phyloP scores from a whole-genome alignment of 2,329 filamentous ascomycete genomes.

The Apiospora hydei region DNA sequence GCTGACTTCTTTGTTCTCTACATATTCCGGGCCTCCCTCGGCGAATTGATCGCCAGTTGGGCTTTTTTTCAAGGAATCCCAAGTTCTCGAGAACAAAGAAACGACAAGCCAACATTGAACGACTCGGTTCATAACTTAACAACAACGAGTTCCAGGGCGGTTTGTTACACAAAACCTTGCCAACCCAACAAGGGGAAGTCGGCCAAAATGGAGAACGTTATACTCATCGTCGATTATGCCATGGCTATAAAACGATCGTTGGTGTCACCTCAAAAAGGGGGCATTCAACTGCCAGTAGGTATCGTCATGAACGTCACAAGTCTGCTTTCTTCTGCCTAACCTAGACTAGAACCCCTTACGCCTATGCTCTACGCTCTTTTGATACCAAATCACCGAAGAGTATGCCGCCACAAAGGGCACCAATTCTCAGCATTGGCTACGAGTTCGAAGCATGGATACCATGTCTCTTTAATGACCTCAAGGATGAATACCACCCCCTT shows the following conservation, averaged over 20 bases:
- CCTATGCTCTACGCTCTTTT: background rate
- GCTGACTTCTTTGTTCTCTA: background rate
- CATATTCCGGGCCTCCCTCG: background rate
- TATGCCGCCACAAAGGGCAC: background rate
- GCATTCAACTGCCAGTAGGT: background rate
- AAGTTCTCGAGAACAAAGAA: background rate
- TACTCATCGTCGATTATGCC: background rate
- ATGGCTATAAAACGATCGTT: conserved; percentile 2
- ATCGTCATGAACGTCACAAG: background rate
- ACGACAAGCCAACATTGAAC: background rate
- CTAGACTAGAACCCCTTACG: background rate
- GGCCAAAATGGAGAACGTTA: background rate
- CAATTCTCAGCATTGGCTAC: background rate
- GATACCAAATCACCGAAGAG: background rate
- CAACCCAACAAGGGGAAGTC: background rate
- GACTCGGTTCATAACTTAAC: background rate
- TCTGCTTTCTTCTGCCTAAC: background rate
- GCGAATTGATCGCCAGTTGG: background rate
- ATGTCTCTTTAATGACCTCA: background rate
- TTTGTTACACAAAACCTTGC: background rate
- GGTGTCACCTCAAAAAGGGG: background rate
- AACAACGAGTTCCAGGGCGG: background rate
- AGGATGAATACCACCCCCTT: background rate
- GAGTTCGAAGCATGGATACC: background rate
- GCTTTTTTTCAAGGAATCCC: background rate